phyloP scores from a whole-genome alignment of 2,329 filamentous ascomycete species.

The Beauveria bassiana region DNA sequence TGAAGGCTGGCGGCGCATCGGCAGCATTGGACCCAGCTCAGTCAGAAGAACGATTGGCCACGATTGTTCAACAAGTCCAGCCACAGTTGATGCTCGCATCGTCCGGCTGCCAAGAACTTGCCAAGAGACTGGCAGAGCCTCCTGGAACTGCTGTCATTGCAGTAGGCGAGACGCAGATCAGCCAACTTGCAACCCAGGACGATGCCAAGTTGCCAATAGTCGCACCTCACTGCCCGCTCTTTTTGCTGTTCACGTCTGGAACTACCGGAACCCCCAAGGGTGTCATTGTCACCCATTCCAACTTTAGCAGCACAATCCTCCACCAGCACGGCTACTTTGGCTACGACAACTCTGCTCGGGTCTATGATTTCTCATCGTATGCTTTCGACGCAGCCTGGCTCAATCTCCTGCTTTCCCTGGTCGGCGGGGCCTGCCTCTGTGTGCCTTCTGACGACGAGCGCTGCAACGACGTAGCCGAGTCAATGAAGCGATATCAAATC shows the following conservation, averaged over 20 bases:
- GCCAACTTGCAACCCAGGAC: background rate
- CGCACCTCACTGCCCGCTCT: slow-evolving; percentile 11
- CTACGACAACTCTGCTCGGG: slow-evolving; percentile 5
- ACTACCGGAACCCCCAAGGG: slow-evolving; percentile 18
- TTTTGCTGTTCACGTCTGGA: slow-evolving; percentile 17
- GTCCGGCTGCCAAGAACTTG: background rate
- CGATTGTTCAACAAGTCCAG: slow-evolving; percentile 6
- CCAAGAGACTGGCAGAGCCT: background rate
- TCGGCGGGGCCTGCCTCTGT: background rate
- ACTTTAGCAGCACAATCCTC: slow-evolving; percentile 6
- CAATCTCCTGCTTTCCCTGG: slow-evolving; percentile 1
- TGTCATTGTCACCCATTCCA: slow-evolving; percentile 15
- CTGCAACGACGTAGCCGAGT: background rate
- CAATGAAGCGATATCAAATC: slow-evolving; percentile 2
- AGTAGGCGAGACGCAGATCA: background rate
- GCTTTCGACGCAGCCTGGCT: slow-evolving; percentile 12
- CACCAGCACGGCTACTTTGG: slow-evolving; percentile 11
- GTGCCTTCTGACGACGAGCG: background rate
- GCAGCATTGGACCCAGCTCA: slow-evolving; percentile 22
- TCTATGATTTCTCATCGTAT: slow-evolving; percentile 14
- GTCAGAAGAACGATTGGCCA: slow-evolving; percentile 11
- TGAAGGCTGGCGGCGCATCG: slow-evolving; percentile 26
- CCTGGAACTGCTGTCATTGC: background rate
- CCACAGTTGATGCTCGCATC: background rate
- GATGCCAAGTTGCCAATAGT: background rate